Evolutionary conservation across 768 basidiomycete species (phyloP).

Genomic region (Naganishia onofrii): DNA sequence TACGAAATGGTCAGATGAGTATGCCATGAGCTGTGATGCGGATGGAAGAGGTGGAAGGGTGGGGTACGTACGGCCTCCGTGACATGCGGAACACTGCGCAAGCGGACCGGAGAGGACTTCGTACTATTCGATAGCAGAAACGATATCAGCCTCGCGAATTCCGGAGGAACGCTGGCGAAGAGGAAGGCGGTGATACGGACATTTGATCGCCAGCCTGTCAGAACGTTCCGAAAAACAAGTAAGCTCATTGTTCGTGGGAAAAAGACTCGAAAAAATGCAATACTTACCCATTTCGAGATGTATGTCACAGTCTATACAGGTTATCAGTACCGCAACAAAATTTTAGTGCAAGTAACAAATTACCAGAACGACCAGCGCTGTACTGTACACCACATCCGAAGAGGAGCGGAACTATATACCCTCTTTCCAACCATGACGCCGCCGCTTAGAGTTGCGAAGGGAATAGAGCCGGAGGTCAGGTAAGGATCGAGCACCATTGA

Average conservation of each 20-base stretch:
- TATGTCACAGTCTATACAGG: not conserved
- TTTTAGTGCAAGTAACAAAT: no score
- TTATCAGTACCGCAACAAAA: not conserved
- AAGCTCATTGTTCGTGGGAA: not conserved
- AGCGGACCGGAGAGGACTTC: conserved; percentile 10
- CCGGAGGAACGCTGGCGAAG: not conserved
- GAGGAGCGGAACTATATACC: not conserved
- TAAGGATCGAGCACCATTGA: not conserved
- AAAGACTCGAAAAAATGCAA: not conserved
- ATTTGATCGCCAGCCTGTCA: not conserved
- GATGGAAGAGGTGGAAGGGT: not conserved
- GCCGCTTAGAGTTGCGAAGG: not conserved
- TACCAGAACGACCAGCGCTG: no score
- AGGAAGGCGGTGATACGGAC: not conserved
- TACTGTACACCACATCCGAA: no score
- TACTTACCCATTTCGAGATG: not conserved
- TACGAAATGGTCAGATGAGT: no score
- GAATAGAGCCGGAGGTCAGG: not conserved
- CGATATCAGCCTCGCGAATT: not conserved
- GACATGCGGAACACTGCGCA: not conserved
- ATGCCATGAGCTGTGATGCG: not conserved
- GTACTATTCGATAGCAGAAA: not conserved
- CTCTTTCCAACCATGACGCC: not conserved
- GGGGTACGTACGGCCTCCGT: not conserved
- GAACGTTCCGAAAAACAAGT: not conserved